These are phyloP conservation scores for Tremella yokohamensis DNA, from an alignment of 768 basidiomycete genomes.

Conservation along the genomic window DNA sequence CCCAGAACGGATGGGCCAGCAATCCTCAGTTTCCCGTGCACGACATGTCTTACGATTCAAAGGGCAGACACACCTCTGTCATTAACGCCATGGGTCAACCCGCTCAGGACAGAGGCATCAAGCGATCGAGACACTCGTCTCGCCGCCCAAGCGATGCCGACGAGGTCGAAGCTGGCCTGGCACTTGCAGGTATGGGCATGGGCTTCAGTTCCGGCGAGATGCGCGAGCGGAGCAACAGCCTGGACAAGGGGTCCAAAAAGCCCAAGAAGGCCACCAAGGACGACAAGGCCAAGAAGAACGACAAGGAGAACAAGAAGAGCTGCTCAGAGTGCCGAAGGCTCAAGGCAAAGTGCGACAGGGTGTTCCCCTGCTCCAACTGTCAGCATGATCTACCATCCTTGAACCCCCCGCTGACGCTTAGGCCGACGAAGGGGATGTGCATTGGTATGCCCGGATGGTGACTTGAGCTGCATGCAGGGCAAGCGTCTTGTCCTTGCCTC, in stretches of 20 bases:
- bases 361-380: slow-evolving; percentile 47
- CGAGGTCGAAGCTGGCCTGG: slow-evolving; percentile 21
- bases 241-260: slow-evolving; percentile 14
- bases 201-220: slow-evolving; percentile 13
- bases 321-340: slow-evolving; percentile 43
- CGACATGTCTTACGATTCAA: slow-evolving; percentile 1
- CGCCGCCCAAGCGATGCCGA: slow-evolving; percentile 13
- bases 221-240: slow-evolving; percentile 7
- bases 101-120: background rate
- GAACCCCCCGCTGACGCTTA: background rate
- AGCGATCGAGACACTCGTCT: background rate
- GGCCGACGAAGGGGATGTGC: slow-evolving; percentile 44
- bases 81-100: background rate
- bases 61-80: background rate
- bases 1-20: slow-evolving; percentile 1
- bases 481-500: slow-evolving; percentile 45
- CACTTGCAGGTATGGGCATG: slow-evolving; percentile 22
- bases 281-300: slow-evolving; percentile 17
- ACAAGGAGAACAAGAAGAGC: slow-evolving; percentile 35
- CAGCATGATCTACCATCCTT: slow-evolving; percentile 12
- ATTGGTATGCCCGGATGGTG: slow-evolving; percentile 41
- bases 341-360: slow-evolving; percentile 45
- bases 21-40: background rate
- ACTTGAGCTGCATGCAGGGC: slow-evolving; percentile 46
- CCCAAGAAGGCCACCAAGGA: slow-evolving; percentile 14